Evolutionary conservation across 2,329 filamentous ascomycete species (phyloP), one percentile per base, ranked within the genome.

Genomic region (Aspergillus luchuensis): DNA sequence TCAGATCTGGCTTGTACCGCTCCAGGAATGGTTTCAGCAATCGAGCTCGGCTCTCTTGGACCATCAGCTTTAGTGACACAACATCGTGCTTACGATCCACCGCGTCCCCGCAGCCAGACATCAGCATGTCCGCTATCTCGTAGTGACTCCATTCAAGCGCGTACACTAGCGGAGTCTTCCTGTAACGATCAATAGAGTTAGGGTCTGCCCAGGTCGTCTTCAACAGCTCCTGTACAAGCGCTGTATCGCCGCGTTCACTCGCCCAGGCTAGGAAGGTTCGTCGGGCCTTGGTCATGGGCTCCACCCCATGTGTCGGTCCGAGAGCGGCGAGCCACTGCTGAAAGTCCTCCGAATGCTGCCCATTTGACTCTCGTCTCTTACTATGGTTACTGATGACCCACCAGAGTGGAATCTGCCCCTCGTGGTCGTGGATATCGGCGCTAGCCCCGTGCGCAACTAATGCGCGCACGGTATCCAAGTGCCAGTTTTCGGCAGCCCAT

Each of bases 211-310:
- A 64, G 6, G 39, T 53, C 8, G 63, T 63, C 36, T 49, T 56
- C 25, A 64, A n/a, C 11, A 64, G 43, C 17, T 56, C 57, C 4
- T 30, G 41, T 3, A 61, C 63, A 7, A 64, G 33, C 25, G 54
- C 43, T 4, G 11, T 25, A 30, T 64, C 63, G 4, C 63, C 63
- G 17, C 52, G 49, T 21, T 64, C 63, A 23, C 60, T 63, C 5
- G 63, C 63, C 63, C 63, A 64, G n/a, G 63, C 59, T 4, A 64
- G 56, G n/a, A 63, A 63, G 6, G 63, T 64, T 7, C 63, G 61
- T 6, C 63, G 60, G 7, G 60, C 58, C 36, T 63, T 64, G 8
- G 63, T 63, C 54, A 64, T 49, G 3, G 63, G 63, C 36, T 64
- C 63, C 6, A 39, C 17, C n/a, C 56, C 56, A 10, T 58, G 51